Conservation (phyloP, 2,329 filamentous ascomycete species). For the Colletotrichum neosansevieriae region DNA sequence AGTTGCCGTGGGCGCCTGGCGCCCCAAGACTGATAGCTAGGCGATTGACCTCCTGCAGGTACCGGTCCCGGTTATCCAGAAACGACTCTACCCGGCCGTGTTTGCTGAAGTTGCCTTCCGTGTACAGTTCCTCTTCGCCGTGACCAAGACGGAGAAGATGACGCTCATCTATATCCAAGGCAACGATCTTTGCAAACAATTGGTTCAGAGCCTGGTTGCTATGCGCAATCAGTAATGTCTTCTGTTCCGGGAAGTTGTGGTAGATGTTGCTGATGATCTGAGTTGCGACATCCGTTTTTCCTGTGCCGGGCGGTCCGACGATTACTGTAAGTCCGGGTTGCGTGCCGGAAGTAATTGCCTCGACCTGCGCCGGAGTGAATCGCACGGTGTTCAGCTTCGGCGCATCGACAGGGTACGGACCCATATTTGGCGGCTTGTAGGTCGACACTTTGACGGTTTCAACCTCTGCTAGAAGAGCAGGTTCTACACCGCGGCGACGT, state of each 20-base stretch:
- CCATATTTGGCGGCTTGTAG: slow-evolving; percentile 88
- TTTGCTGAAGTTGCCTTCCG: slow-evolving; percentile 90
- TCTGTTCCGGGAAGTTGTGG: slow-evolving; percentile 94
- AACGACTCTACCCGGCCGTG: slow-evolving; percentile 95
- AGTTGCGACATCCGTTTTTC: slow-evolving; percentile 98
- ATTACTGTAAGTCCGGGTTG: slow-evolving; percentile 95
- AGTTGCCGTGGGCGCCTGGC: slow-evolving; percentile 93
- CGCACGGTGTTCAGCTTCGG: slow-evolving; percentile 86
- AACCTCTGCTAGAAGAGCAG: slow-evolving; percentile 69
- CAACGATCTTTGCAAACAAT: slow-evolving; percentile 97
- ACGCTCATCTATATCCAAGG: slow-evolving; percentile 93
- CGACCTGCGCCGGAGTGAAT: slow-evolving; percentile 91
- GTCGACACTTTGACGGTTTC: slow-evolving; percentile 86
- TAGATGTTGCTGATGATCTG: slow-evolving; percentile 99
- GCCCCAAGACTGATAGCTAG: slow-evolving; percentile 87
- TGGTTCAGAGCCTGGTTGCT: slow-evolving; percentile 99
- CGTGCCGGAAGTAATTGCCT: slow-evolving; percentile 92
- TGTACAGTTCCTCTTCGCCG: slow-evolving; percentile 93
- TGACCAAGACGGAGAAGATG: slow-evolving; percentile 93
- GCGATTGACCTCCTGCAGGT: slow-evolving; percentile 86
- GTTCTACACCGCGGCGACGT: slow-evolving; percentile 82
- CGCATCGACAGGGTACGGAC: slow-evolving; percentile 87
- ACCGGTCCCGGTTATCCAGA: slow-evolving; percentile 84
- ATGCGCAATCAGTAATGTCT: slow-evolving; percentile 92
- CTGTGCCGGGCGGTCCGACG: slow-evolving; percentile 94